These are phyloP conservation scores for Suillus fuscotomentosus DNA, from an alignment of 768 basidiomycete genomes.

Conservation along the genomic window DNA sequence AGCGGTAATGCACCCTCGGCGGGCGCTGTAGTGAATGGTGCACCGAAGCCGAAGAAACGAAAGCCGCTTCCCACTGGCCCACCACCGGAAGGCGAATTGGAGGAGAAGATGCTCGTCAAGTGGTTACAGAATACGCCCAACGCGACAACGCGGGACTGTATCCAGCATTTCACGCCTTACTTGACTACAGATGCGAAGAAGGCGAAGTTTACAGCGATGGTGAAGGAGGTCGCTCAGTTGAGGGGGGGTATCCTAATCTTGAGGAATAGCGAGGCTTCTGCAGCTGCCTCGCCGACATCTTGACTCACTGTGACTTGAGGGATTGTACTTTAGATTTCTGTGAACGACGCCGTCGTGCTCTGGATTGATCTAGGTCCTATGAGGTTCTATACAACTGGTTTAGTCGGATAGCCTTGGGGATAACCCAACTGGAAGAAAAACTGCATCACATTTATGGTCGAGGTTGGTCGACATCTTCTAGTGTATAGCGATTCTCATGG, in stretches of 20 bases:
- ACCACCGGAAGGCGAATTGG: conserved; percentile 56
- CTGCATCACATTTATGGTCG: background rate
- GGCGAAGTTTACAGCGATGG: conserved; percentile 70
- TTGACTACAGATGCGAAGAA: conserved; percentile 70
- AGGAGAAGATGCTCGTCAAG: conserved; percentile 64
- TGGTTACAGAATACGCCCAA: conserved; percentile 72
- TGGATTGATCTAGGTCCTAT: background rate
- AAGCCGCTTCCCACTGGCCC: conserved; percentile 39
- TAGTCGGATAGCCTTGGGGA: background rate
- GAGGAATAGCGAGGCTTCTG: conserved; percentile 37
- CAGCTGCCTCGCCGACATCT: conserved; percentile 20
- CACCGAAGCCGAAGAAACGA: conserved; percentile 55
- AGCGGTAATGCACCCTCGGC: conserved; percentile 12
- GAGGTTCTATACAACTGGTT: background rate
- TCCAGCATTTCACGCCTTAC: conserved; percentile 76
- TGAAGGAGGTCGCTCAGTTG: conserved; percentile 76
- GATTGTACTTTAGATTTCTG: conserved; percentile 2
- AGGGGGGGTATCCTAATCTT: conserved; percentile 64
- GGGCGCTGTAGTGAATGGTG: conserved; percentile 14
- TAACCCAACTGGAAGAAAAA: background rate
- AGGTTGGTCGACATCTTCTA: background rate
- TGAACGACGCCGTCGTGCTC: background rate
- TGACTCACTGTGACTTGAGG: background rate
- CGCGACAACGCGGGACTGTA: conserved; percentile 76
- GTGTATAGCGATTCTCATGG: background rate